Conservation (phyloP, 305 asterid species). For the Fraxinus albicans region DNA sequence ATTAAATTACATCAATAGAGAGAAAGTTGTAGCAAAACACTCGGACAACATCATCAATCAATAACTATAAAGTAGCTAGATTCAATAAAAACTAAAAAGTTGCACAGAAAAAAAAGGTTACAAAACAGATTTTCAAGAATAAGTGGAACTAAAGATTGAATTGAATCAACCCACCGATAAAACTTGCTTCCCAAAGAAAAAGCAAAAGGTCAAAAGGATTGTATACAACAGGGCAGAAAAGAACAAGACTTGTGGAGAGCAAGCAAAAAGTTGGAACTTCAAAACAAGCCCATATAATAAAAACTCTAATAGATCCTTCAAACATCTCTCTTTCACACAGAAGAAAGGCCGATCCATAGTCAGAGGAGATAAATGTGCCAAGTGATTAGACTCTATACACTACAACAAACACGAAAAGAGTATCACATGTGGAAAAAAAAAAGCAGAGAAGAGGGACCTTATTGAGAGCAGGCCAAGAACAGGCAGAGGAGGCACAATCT, state of each 20-base stretch:
- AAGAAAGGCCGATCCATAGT: background rate
- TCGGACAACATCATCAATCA: background rate
- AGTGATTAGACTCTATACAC: background rate
- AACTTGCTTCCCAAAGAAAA: background rate
- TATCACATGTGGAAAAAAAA: background rate
- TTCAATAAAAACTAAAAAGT: background rate
- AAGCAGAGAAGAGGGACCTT: conserved; percentile 43
- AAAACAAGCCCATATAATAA: background rate
- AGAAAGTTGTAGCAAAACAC: background rate
- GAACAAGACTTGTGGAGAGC: background rate
- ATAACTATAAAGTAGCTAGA: background rate
- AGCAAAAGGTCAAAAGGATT: no score
- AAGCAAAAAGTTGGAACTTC: background rate
- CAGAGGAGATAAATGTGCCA: background rate
- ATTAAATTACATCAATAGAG: background rate
- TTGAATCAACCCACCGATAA: conserved; percentile 13
- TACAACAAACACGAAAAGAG: background rate
- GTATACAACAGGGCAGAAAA: background rate
- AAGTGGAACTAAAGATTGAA: background rate
- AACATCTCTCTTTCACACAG: background rate
- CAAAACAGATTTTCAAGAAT: conserved; percentile 18
- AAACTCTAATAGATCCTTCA: background rate
- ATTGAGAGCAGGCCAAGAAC: conserved; percentile 77
- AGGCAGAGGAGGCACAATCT: conserved; percentile 75
- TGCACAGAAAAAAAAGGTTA: background rate